Base-by-base conservation (phyloP, 2,329 filamentous ascomycete genomes). In the Diaporthe batatas region DNA sequence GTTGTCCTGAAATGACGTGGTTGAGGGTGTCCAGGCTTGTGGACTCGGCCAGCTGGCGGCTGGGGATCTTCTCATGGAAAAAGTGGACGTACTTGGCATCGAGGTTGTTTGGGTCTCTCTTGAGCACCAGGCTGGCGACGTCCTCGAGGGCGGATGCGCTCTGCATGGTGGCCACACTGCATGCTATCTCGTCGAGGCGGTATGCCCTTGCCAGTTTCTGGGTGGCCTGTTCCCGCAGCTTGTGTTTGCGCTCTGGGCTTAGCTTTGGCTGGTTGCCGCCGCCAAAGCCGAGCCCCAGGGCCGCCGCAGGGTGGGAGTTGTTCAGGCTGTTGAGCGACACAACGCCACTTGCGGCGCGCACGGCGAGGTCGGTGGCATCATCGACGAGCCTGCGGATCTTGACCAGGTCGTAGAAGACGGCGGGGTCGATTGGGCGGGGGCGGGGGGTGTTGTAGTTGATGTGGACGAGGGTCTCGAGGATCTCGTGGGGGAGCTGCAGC, bases 61-160 rank as follows among this genome's bases (percentile, higher is more conserved):
- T 93, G 1, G 93, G 92, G 34, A 96, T 95, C 87, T 96, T 96
- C 82, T 97, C 93, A 82, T 96, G 93, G 81, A 97, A 97, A 83
- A 96, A 96, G 80, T 96, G 93, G n/a, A 96, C 94, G 79, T 96
- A 96, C 81, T 92, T 93, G 36, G 93, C 94, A 78, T 96, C 93
- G 55, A 86, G 82, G 78, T 95, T 91, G 67, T 86, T 80, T n/a
- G 90, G 86, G 74, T 89, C 91, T 74, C 93, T 87, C 80, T 93
- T 90, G 74, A 96, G 83, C 42, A 97, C 94, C 74, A 92, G 85
- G 7, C 88, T 86, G 2, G 92, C 93, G 3, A 96, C 92, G 73
- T 94, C 92, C 77, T 96, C 93, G 16, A 97, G 84, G 0, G 92
- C 90, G 23, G 92, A 93, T 1, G 93, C 91, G 71, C 91, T 91